Base-by-base conservation (phyloP, 495 filamentous ascomycete genomes). In the Darksidea phi region DNA sequence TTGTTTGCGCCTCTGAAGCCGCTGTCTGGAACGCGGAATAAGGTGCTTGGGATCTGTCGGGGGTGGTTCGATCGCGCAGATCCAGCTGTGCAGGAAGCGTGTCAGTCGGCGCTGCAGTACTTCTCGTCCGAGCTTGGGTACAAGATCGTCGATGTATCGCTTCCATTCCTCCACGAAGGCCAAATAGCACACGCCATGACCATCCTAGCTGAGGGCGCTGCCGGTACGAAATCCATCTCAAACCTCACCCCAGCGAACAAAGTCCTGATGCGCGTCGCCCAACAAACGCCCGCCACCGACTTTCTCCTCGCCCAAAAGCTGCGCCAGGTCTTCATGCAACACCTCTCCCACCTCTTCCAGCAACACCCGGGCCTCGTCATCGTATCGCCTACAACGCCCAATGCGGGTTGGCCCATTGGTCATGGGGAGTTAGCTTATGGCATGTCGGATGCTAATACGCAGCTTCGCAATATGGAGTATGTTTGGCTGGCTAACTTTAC, bases 401-500 rank as follows among this genome's bases (percentile, higher is more conserved):
- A 86, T 54, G 82, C 85, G 0, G 91, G 93, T 1, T 95, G 88
- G 84, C 79, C 79, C 63, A 85, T 88, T 21, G 78, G 81, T 1
- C 65, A 78, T 0, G 74, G 70, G 15, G 83, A 86, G 54, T 73
- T 89, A 23, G 72, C 74, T 32, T 80, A 84, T 42, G 93, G 93
- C 1, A 75, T 90, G 53, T 85, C 79, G 15, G 87, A 97, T 72
- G 87, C 81, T 0, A 90, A 91, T 68, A 75, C 70, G 59, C 85
- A 82, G 12, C 75, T 96, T 4, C 76, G 84, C 23, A 91, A 82
- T 69, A 96, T 96, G 90, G 85, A 86, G 74, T 97, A 90, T 74
- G 87, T 86, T 26, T 96, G 88, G 84, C 71, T 93, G 46, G 90
- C 93, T 6, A 97, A 97, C 68, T 86, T 88, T 60, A 82, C 75